Base-by-base conservation (phyloP, 331 rosid species). In the Pyrus hybrid region DNA sequence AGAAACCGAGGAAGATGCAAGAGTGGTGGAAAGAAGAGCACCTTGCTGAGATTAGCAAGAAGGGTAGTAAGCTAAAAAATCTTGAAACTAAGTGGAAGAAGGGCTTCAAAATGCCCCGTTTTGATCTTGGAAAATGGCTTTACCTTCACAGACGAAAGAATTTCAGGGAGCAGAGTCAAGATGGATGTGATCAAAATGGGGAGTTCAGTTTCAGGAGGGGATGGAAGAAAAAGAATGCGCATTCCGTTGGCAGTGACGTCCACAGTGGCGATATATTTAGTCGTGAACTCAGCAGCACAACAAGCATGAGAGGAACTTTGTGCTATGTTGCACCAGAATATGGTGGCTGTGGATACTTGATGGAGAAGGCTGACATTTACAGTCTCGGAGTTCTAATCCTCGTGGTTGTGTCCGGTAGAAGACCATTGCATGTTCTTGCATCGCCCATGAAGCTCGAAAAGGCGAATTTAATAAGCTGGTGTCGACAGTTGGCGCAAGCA, bases 1-100 rank as follows among this genome's bases (percentile, higher is more conserved):
- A 83, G 84, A 91, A 87, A 66, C 92, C 68, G 7, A 86, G 84
- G 86, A 94, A 94, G 93, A 91, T 91, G 96, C 91, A 88, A 78
- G 98, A 94, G 74, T 91, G 97, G 96, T 94, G 98, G 98, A 88
- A 91, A 84, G 98, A 94, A 79, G 98, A 94, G 83, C 91, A 90
- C 75, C 86, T 91, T 54, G 91, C 86, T 32, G 98, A 94, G 81
- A 81, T 92, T 71, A 94, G 89, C 88, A 93, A 89, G 86, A 93
- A 87, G 76, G 79, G 83, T 1, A 87, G 71, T 21, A 89, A 83
- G 80, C 87, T 79, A 35, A 87, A 81, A 75, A 85, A 10, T 35
- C 85, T 88, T 63, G 82, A 86, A 41, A 72, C 84, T 7, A 91
- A 87, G 83, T 82, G 88, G 93, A 90, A 81, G 76, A 88, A 84